Evolutionary conservation across 164 flowering plant genomes (phyloP).

Genomic region (Buxus sempervirens): DNA sequence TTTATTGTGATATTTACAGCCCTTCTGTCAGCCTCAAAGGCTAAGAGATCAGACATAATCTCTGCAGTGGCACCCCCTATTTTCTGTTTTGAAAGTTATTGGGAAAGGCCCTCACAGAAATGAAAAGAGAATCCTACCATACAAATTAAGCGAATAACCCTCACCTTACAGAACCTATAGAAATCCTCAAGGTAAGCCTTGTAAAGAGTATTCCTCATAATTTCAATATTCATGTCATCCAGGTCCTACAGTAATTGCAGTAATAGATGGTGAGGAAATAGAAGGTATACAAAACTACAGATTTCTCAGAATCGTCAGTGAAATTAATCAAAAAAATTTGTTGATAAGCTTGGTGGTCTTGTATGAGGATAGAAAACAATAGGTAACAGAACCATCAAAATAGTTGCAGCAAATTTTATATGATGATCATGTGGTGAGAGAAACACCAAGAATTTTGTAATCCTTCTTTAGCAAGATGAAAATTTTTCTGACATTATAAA

Average conservation of each 20-base stretch:
- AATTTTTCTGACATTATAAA: too few species aligned
- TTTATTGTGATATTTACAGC: slow-evolving; percentile 95
- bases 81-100: slow-evolving; percentile 44
- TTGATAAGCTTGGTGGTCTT: not conserved
- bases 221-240: slow-evolving; percentile 99
- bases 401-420: too few species aligned
- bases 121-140: not conserved
- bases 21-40: slow-evolving; percentile 99
- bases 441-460: too few species aligned
- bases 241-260: slow-evolving; percentile 56
- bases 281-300: not conserved
- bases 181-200: slow-evolving; percentile 99
- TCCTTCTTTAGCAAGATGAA: too few species aligned
- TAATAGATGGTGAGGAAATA: not conserved
- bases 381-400: too few species aligned
- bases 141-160: not conserved
- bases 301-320: not conserved
- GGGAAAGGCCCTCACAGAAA: too few species aligned
- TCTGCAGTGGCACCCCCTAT: slow-evolving; percentile 97
- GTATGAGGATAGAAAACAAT: not conserved
- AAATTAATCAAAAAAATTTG: not conserved
- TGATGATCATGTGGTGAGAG: too few species aligned
- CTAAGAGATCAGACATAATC: slow-evolving; percentile 93
- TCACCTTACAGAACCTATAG: slow-evolving; percentile 89
- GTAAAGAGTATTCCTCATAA: slow-evolving; percentile 98